These are phyloP conservation scores for Allium sativum DNA, from an alignment of 106 monocot genomes.

Conservation along the genomic window DNA sequence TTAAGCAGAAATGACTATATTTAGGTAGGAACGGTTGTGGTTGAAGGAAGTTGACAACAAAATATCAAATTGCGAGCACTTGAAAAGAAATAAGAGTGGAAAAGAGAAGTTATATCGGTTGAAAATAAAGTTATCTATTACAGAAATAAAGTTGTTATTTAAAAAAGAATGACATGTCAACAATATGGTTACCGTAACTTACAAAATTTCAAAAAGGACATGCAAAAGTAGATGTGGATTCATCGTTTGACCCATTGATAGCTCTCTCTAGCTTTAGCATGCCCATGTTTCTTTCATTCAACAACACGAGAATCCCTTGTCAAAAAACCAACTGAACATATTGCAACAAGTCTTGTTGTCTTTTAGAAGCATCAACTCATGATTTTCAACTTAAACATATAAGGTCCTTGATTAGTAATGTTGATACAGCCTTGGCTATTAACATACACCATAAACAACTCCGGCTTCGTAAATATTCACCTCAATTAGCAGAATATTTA, in stretches of 20 bases:
- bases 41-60: background rate
- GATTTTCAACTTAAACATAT: background rate
- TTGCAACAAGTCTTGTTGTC: background rate
- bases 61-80: background rate
- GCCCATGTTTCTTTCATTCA: slow-evolving; percentile 95
- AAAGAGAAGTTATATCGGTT: background rate
- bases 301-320: slow-evolving; percentile 88
- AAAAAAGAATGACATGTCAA: background rate
- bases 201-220: no score
- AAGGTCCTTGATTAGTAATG: background rate
- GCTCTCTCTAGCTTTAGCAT: slow-evolving; percentile 95
- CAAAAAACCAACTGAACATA: slow-evolving; percentile 57
- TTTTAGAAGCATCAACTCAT: no score
- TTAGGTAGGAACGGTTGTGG: background rate
- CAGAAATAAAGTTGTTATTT: background rate
- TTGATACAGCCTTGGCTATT: background rate
- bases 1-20: no score
- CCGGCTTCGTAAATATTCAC: background rate
- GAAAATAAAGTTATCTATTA: background rate
- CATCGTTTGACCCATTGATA: slow-evolving; percentile 99
- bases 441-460: background rate
- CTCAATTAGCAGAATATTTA: no score
- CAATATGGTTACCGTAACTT: no score
- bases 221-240: slow-evolving; percentile 6
- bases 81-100: background rate